These are phyloP conservation scores for Macrophomina tecta DNA, from an alignment of 2,329 filamentous ascomycete species.

Conservation along the genomic window DNA sequence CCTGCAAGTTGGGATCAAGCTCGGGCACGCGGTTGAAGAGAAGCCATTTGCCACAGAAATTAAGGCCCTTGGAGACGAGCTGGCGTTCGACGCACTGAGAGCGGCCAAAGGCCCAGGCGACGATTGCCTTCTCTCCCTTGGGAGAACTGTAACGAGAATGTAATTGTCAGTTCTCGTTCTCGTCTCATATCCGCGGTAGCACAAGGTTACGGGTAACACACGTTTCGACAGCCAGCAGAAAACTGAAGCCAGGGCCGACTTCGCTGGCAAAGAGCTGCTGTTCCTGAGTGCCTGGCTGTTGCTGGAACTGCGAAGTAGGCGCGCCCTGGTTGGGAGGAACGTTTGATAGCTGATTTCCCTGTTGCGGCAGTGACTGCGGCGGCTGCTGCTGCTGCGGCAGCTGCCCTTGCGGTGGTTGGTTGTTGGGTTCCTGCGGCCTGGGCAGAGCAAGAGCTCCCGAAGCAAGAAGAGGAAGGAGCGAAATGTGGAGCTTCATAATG, in stretches of 20 bases:
- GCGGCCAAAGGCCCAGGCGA: slow-evolving; percentile 3
- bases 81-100: slow-evolving; percentile 11
- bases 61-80: slow-evolving; percentile 5
- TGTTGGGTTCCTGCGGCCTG: neutral
- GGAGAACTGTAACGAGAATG: neutral
- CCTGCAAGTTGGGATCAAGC: neutral
- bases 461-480: neutral
- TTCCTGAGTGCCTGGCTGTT: no score
- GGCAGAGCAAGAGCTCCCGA: neutral
- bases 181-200: no score
- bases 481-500: neutral
- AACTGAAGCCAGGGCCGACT: neutral
- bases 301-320: no score
- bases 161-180: neutral
- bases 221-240: neutral
- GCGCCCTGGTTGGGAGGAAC: neutral
- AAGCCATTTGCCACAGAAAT: slow-evolving; percentile 10
- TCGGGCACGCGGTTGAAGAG: slow-evolving; percentile 5
- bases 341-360: no score
- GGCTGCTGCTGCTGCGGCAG: no score
- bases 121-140: slow-evolving; percentile 3
- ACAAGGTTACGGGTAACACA: neutral
- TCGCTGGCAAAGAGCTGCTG: neutral
- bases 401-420: neutral
- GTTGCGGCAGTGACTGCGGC: no score